Evolutionary conservation across 164 flowering plant genomes (phyloP).

Genomic region (Sextonia rubra): DNA sequence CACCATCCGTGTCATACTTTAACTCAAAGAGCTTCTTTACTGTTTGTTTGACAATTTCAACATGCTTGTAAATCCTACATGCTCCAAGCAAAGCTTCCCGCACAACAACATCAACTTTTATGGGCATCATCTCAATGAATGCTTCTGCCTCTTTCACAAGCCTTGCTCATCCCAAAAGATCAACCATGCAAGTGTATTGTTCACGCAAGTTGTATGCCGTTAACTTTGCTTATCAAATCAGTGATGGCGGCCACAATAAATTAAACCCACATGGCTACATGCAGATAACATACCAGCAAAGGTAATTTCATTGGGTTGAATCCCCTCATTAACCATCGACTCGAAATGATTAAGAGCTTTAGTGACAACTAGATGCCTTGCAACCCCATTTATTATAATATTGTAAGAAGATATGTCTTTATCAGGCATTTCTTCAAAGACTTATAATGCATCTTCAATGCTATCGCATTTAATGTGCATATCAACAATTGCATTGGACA

Average conservation of each 20-base stretch:
- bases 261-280: no score
- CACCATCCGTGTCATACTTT: not conserved
- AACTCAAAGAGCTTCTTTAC: conserved; percentile 4
- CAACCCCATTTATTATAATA: conserved; percentile 3
- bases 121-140: conserved; percentile 5
- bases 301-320: conserved; percentile 5
- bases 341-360: conserved; percentile 3
- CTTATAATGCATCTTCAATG: not conserved
- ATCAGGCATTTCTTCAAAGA: not conserved
- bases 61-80: not conserved
- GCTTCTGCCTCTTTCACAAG: conserved; percentile 4
- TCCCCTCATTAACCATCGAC: conserved; percentile 1
- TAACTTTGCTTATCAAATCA: not conserved
- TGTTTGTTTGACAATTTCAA: conserved; percentile 1
- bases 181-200: conserved; percentile 11
- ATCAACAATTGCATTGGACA: conserved; percentile 1
- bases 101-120: not conserved
- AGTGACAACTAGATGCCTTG: conserved; percentile 4
- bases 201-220: conserved; percentile 7
- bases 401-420: conserved; percentile 8
- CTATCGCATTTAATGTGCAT: conserved; percentile 10
- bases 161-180: conserved; percentile 1
- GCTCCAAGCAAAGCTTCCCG: conserved; percentile 6
- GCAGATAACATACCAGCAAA: not conserved
- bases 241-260: no score